Conservation (phyloP, 768 basidiomycete species). For the Galerina marginata region DNA sequence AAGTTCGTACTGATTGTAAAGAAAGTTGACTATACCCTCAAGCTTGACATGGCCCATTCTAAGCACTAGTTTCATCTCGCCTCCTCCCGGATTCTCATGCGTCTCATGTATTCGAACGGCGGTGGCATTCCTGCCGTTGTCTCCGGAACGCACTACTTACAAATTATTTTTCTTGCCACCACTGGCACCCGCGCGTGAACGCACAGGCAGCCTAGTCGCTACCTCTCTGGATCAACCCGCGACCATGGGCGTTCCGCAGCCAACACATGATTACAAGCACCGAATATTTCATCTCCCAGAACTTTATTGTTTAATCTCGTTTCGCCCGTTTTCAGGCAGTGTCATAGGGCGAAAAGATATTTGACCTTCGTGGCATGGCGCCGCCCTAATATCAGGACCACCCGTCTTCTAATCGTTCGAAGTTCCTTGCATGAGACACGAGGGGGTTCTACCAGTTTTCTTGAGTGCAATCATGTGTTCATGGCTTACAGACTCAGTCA, state of each 20-base stretch:
- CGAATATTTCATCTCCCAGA: conserved; percentile 12
- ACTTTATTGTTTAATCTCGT: conserved; percentile 2
- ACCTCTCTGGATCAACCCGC: not conserved
- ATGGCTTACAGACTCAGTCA: not conserved
- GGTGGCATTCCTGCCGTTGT: conserved; percentile 3
- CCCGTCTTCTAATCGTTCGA: conserved; percentile 5
- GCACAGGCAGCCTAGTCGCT: not conserved
- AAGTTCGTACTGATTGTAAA: conserved; percentile 10
- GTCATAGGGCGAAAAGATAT: not conserved
- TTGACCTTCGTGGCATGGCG: conserved; percentile 1
- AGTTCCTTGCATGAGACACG: not conserved
- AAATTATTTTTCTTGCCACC: not conserved
- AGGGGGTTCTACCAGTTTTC: conserved; percentile 8
- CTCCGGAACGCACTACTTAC: conserved; percentile 4
- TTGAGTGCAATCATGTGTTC: conserved; percentile 11
- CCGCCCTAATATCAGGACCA: not conserved
- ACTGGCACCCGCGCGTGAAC: not conserved
- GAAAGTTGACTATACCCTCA: conserved; percentile 4
- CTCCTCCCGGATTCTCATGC: conserved; percentile 9
- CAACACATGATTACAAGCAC: conserved; percentile 9
- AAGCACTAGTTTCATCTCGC: conserved; percentile 14
- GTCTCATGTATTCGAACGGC: conserved; percentile 1
- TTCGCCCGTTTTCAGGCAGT: conserved; percentile 11
- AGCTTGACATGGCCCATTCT: not conserved
- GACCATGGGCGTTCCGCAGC: not conserved